A percentile compares a stretch with the other conserved stretches of the same genome.
Conservation (phyloP, 2,329 filamentous ascomycete genomes). For the Sporothrix sp. region DNA sequence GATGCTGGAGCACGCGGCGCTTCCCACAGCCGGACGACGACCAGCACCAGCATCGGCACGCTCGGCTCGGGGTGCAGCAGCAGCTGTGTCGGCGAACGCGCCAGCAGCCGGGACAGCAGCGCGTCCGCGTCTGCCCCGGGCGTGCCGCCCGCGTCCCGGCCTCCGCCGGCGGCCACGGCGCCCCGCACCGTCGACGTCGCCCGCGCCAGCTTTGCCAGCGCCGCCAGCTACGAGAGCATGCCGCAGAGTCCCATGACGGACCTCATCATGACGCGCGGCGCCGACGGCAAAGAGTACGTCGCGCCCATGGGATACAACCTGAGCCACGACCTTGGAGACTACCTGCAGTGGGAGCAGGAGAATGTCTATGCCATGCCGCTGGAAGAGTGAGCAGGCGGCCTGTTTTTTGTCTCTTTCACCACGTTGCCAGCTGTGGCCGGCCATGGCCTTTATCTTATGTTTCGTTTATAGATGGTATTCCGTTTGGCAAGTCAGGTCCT, state of each 20-base stretch:
- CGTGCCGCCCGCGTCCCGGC: not conserved
- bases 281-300: constrained; percentile 30
- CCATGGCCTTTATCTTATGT: not conserved
- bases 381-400: not conserved
- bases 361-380: constrained; percentile 30
- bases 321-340: constrained; percentile 48
- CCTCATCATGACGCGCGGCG: constrained; percentile 32
- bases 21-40: constrained; percentile 5
- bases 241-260: constrained; percentile 44
- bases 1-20: not conserved
- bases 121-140: too few species aligned
- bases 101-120: constrained; percentile 15
- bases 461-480: not conserved
- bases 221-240: constrained; percentile 33
- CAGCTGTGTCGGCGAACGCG: constrained; percentile 1
- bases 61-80: not conserved
- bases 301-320: constrained; percentile 54
- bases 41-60: constrained; percentile 2
- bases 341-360: constrained; percentile 47
- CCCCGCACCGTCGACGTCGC: not conserved
- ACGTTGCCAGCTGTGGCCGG: too few species aligned
- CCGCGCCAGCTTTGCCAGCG: constrained; percentile 15
- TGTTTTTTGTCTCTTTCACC: not conserved
- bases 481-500: too few species aligned
- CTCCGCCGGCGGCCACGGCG: not conserved